Conservation (phyloP, 495 filamentous ascomycete species). For the Trichoderma asperelloides region DNA sequence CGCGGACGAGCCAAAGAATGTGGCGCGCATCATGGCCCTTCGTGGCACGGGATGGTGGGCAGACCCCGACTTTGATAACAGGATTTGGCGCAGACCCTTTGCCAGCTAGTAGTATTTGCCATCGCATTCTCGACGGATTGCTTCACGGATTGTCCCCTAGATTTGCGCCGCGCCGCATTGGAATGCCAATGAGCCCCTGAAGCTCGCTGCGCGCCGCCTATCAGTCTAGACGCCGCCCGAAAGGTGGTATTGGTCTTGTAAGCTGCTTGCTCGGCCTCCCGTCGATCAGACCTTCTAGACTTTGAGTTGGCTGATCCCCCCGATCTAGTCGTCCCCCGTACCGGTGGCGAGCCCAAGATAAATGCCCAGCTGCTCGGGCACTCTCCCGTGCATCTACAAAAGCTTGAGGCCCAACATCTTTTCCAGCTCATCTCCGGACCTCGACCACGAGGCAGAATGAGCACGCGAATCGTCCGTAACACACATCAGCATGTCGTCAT, state of each 20-base stretch:
- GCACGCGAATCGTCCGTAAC: neutral
- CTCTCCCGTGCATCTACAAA: neutral
- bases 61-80: neutral
- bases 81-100: neutral
- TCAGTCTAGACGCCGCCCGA: neutral
- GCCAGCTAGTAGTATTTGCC: neutral
- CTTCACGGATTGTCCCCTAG: neutral
- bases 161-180: neutral
- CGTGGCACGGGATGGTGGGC: slow-evolving; percentile 1
- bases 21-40: neutral
- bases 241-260: neutral
- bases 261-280: neutral
- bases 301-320: neutral
- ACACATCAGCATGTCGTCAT: slow-evolving; percentile 7
- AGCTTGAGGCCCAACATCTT: neutral
- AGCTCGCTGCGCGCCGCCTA: neutral
- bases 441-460: neutral
- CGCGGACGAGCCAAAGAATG: neutral
- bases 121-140: neutral
- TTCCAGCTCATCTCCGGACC: neutral
- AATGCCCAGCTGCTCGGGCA: neutral
- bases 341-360: neutral
- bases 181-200: slow-evolving; percentile 4
- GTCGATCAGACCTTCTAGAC: neutral
- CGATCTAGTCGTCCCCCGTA: neutral